Evolutionary conservation across 108 stramenopile species (phyloP).

Genomic region (Stephanodiscus triporus): DNA sequence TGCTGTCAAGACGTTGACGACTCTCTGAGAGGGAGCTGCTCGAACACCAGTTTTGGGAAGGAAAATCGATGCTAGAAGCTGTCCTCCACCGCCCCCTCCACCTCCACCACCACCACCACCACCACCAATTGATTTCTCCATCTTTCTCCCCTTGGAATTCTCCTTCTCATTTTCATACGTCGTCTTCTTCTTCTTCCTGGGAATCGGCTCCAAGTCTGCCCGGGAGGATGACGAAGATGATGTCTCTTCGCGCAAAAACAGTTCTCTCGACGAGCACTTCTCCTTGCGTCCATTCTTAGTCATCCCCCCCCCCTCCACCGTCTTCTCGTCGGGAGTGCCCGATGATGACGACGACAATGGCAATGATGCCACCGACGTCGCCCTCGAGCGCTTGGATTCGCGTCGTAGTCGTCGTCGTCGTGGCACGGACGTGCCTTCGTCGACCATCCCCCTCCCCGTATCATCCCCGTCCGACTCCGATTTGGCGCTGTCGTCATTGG

Average conservation of each 20-base stretch:
- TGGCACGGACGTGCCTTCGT: neutral
- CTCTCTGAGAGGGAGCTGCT: slow-evolving; percentile 2
- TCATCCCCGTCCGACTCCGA: neutral
- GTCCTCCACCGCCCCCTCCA: neutral
- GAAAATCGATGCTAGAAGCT: slow-evolving; percentile 13
- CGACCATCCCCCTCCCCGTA: neutral
- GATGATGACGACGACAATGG: neutral
- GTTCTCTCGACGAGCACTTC: neutral
- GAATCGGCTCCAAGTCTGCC: neutral
- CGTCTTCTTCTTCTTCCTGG: neutral
- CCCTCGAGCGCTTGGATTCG: neutral
- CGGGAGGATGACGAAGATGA: neutral
- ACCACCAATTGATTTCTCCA: slow-evolving; percentile 3
- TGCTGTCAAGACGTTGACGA: neutral
- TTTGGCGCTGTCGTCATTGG: slow-evolving; percentile 11
- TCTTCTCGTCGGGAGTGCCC: neutral
- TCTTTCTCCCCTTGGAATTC: slow-evolving; percentile 13
- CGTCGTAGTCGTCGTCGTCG: neutral
- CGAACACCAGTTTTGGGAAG: slow-evolving; percentile 1
- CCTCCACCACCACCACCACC: neutral
- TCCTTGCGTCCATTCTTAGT: too few species aligned
- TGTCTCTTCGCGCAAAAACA: neutral
- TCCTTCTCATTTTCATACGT: neutral
- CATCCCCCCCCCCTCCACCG: too few species aligned
- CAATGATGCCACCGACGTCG: neutral